Evolutionary conservation across 2,329 filamentous ascomycete genomes (phyloP).

Genomic region (Trichoderma gracile): DNA sequence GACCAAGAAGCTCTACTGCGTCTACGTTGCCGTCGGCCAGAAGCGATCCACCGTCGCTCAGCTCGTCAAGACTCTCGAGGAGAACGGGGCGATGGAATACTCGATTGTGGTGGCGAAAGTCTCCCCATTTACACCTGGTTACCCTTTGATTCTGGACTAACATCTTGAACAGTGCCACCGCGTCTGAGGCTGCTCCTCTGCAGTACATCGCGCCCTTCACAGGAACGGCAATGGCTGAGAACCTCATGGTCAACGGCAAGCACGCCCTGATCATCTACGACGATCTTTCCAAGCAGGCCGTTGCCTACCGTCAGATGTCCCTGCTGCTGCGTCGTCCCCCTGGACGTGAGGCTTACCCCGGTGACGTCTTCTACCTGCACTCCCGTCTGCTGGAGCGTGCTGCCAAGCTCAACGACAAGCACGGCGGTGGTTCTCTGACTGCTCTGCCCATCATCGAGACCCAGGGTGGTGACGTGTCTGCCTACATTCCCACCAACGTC

Average conservation of each 20-base stretch:
- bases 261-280: slow-evolving; percentile 92
- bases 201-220: slow-evolving; percentile 96
- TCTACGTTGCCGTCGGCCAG: slow-evolving; percentile 99
- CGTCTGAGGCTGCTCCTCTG: slow-evolving; percentile 92
- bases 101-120: slow-evolving; percentile 73
- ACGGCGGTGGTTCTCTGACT: slow-evolving; percentile 93
- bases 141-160: no score
- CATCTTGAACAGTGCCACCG: slow-evolving; percentile 62
- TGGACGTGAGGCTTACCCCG: slow-evolving; percentile 98
- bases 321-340: slow-evolving; percentile 95
- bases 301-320: slow-evolving; percentile 98
- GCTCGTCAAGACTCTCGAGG: slow-evolving; percentile 99
- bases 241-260: slow-evolving; percentile 55
- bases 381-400: slow-evolving; percentile 99
- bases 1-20: slow-evolving; percentile 98
- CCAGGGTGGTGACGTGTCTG: slow-evolving; percentile 99
- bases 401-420: slow-evolving; percentile 97
- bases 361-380: slow-evolving; percentile 99
- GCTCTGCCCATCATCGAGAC: slow-evolving; percentile 98
- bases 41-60: slow-evolving; percentile 99
- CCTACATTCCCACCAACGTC: slow-evolving; percentile 99
- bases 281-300: slow-evolving; percentile 96
- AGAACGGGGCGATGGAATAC: slow-evolving; percentile 99
- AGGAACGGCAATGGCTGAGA: slow-evolving; percentile 45
- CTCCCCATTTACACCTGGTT: no score